Base-by-base conservation (phyloP, 139 green algal genomes). In the Ettlia oleoabundans region DNA sequence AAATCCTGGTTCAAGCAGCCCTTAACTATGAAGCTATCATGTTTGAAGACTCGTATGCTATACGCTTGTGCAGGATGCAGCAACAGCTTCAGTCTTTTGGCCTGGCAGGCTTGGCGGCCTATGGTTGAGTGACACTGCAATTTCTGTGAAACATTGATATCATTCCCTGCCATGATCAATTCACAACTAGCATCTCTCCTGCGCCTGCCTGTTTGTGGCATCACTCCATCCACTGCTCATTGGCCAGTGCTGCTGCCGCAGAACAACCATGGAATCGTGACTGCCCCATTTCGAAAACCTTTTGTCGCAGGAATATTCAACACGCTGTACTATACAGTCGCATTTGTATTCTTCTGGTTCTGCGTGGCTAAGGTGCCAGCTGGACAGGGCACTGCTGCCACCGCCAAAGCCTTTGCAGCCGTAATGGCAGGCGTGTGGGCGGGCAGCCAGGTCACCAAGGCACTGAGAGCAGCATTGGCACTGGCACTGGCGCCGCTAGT, bases 381-480 rank as follows among this genome's bases (percentile, higher is more conserved):
- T 0, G 70, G 63, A 1, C 67, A 79, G 53, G 84, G 84, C 10
- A 5, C 82, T 18, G 55, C 78, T 0, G 67, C 78, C 0, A 66
- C 69, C 21, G 76, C 64, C 18, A 58, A 77, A 40, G 77, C 61
- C 18, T 81, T 81, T 42, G 51, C 76, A 28, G 75, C 86, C 4
- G 80, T 92, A 19, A 77, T 94, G 75, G 88, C 85, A 3, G 82
- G 86, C 24, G 89, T 93, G 51, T 94, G 91, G 91, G 91, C 88
- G 15, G 91, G 91, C 30, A 90, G 80, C 66, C 91, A 94, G 68
- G 86, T 92, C n/a, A 93, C 90, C 6, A 93, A 93, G 85, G 52
- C 83, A 1, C 72, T 80, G 10, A 47, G 86, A 3, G 84, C 84
- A 4, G 73, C 66, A 9, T 74, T 42, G 1, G 84, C 84, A 10